Evolutionary conservation across 352 stramenopile species (phyloP).

Genomic region (Globisporangium okanoganense): DNA sequence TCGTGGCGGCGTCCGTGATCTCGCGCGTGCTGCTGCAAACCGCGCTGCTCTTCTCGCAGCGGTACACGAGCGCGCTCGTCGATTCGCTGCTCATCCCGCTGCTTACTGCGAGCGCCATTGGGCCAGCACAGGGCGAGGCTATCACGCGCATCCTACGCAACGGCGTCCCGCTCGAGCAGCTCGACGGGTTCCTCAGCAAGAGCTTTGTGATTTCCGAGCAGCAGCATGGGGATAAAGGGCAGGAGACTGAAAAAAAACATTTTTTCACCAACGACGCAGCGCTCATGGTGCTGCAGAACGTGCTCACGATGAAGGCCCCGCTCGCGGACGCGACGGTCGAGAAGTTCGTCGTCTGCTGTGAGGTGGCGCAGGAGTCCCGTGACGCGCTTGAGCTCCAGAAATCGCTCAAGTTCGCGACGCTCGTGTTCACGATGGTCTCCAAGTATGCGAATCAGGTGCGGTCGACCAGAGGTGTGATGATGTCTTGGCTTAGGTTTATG

Average conservation of each 20-base stretch:
- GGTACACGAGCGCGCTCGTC: constrained; percentile 37
- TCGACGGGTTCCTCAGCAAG: constrained; percentile 46
- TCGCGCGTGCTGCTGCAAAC: constrained; percentile 70
- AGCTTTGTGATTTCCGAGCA: constrained; percentile 17
- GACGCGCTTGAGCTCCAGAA: constrained; percentile 26
- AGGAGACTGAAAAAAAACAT: constrained; percentile 10
- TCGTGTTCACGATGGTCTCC: constrained; percentile 62
- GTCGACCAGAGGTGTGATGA: not conserved
- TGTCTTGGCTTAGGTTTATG: no score
- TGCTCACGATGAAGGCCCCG: constrained; percentile 53
- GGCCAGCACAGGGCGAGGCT: constrained; percentile 57
- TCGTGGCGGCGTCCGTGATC: constrained; percentile 54
- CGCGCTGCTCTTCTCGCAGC: constrained; percentile 43
- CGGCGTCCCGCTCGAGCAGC: constrained; percentile 36
- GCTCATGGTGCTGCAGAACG: constrained; percentile 74
- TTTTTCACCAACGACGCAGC: constrained; percentile 58
- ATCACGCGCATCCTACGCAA: constrained; percentile 61
- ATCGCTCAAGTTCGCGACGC: constrained; percentile 58
- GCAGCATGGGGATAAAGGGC: not conserved
- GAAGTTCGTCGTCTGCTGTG: constrained; percentile 37
- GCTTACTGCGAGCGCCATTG: constrained; percentile 30
- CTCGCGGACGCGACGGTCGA: constrained; percentile 46
- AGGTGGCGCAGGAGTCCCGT: constrained; percentile 31
- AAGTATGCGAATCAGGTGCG: constrained; percentile 47
- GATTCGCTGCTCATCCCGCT: constrained; percentile 57